phyloP scores from a whole-genome alignment of 2,329 filamentous ascomycete genomes.

The Fusarium piperis region DNA sequence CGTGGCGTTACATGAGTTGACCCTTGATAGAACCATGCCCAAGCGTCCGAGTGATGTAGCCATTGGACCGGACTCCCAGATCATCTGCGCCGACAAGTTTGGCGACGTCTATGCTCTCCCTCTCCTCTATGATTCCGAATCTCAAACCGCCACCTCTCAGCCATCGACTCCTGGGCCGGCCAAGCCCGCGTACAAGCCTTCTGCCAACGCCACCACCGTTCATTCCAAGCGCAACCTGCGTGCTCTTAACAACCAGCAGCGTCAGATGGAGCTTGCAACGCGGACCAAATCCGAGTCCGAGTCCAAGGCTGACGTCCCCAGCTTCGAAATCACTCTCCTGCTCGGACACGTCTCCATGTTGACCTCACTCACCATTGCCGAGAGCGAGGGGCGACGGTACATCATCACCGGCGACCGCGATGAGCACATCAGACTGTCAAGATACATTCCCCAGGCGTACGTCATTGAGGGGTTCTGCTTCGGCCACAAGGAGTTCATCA shows the following conservation, averaged over 20 bases:
- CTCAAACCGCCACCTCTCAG: slow-evolving; percentile 15
- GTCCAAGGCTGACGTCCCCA: slow-evolving; percentile 49
- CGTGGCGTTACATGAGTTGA: slow-evolving; percentile 40
- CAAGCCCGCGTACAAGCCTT: slow-evolving; percentile 53
- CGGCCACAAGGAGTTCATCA: slow-evolving; percentile 87
- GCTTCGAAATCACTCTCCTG: slow-evolving; percentile 80
- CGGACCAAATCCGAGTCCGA: slow-evolving; percentile 39
- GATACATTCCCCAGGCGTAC: slow-evolving; percentile 83
- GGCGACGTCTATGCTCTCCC: slow-evolving; percentile 94
- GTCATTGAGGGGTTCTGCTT: slow-evolving; percentile 91
- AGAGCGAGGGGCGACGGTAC: slow-evolving; percentile 55
- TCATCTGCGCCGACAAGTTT: slow-evolving; percentile 93
- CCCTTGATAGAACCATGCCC: slow-evolving; percentile 74
- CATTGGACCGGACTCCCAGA: slow-evolving; percentile 75
- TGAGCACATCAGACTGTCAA: slow-evolving; percentile 86
- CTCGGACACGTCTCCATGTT: slow-evolving; percentile 97
- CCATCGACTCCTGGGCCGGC: slow-evolving; percentile 27
- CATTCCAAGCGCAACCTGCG: slow-evolving; percentile 71
- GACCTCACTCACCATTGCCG: slow-evolving; percentile 73
- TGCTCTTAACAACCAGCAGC: slow-evolving; percentile 68
- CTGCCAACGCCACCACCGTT: slow-evolving; percentile 68
- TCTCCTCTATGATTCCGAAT: slow-evolving; percentile 53
- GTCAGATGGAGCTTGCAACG: slow-evolving; percentile 51
- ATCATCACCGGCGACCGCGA: slow-evolving; percentile 67
- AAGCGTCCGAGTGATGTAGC: slow-evolving; percentile 85